Base-by-base conservation (phyloP, 2,329 filamentous ascomycete genomes). In the Beauveria varroae region DNA sequence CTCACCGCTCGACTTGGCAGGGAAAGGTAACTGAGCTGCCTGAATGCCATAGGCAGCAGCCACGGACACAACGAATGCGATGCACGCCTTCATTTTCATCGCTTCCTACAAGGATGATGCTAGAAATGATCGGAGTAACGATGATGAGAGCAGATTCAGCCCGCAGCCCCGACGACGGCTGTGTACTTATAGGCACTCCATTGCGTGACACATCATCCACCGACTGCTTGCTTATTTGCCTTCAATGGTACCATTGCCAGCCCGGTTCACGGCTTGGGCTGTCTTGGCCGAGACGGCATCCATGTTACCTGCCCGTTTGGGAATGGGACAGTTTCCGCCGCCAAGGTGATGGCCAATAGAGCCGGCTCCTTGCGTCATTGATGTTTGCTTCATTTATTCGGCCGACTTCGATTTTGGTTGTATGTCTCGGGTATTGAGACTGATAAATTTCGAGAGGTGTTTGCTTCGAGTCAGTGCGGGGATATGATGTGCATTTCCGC, bases 1-100 rank as follows among this genome's bases (percentile, higher is more conserved):
- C 34, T 79, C 75, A 8, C 84, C 84, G 63, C 79, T 80, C 24
- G 83, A 83, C 4, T 75, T 74, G 4, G 85, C 84, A 59, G 50
- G 55, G 26, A 61, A 56, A 0, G 59, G 59, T 3, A 61, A 52
- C 44, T 56, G 30, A 1, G 43, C 40, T 1, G 50, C 30, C 5
- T 57, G 10, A 18, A 51, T 52, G 3, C 44, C 24, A 16, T 40
- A 14, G n/a, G 30, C 51, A 20, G 43, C 28, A n/a, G 51, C 44
- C 16, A 53, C 9, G 14, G 44, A 24, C 28, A 44, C 28, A 14
- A 51, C 43, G 34, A 51, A 26, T 14, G 40, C 47, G 6, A 40
- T 9, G n/a, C 8, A 52, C 1, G 46, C 6, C 47, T 59, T 59
- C 57, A 52, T 52, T 18, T 12, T 40, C 14, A 2, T 16, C 10